These are phyloP conservation scores for Blastosporella zonata DNA, from an alignment of 1,284 basidiomycete species.

Conservation along the genomic window DNA sequence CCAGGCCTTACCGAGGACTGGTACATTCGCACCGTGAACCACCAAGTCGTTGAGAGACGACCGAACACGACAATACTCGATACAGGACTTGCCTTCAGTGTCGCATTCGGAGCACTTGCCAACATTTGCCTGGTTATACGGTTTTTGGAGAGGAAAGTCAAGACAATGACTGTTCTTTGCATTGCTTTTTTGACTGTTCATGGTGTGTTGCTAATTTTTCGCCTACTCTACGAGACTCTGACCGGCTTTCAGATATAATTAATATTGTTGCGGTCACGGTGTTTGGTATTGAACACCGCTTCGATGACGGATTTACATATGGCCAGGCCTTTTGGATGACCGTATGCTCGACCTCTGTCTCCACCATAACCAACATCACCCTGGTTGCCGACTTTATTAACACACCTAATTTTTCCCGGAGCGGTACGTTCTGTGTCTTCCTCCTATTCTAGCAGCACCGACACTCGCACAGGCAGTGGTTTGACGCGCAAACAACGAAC, in stretches of 20 bases:
- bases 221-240: not conserved
- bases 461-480: conserved; percentile 57
- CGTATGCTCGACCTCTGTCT: conserved; percentile 71
- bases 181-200: conserved; percentile 65
- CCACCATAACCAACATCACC: conserved; percentile 66
- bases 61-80: conserved; percentile 60
- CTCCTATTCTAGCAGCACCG: not conserved
- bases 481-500: conserved; percentile 78
- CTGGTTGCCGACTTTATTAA: conserved; percentile 60
- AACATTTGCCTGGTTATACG: conserved; percentile 67
- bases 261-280: conserved; percentile 60
- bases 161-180: conserved; percentile 60
- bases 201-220: conserved; percentile 39
- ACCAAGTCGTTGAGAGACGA: conserved; percentile 44
- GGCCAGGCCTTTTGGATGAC: conserved; percentile 81
- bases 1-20: conserved; percentile 70
- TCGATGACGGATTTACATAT: conserved; percentile 70
- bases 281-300: conserved; percentile 66
- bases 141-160: conserved; percentile 69
- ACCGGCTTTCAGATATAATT: conserved; percentile 56
- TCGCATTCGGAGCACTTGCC: conserved; percentile 67
- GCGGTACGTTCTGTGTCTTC: conserved; percentile 43
- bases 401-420: conserved; percentile 64
- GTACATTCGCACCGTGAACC: conserved; percentile 58
- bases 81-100: conserved; percentile 63